These are phyloP conservation scores for Suillus paluster DNA, from an alignment of 768 basidiomycete species.

Conservation along the genomic window DNA sequence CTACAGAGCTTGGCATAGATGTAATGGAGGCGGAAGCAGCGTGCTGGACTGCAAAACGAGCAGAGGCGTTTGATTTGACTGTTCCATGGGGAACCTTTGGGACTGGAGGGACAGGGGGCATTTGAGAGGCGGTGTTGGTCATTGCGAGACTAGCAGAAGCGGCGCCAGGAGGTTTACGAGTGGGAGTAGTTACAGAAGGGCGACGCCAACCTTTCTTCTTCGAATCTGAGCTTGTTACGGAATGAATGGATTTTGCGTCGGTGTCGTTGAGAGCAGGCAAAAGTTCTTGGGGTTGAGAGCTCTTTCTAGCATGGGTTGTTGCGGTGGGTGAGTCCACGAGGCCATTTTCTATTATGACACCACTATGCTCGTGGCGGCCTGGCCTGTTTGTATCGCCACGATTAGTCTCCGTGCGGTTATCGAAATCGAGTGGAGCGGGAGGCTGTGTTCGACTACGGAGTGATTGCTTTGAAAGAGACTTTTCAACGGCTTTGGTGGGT, in stretches of 20 bases:
- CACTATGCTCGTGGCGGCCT: conserved; percentile 26
- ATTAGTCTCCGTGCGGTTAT: conserved; percentile 10
- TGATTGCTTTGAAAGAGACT: conserved; percentile 29
- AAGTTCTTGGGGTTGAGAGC: conserved; percentile 22
- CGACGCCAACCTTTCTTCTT: conserved; percentile 26
- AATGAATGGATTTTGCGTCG: conserved; percentile 31
- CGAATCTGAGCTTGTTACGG: conserved; percentile 29
- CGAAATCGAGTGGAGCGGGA: conserved; percentile 29
- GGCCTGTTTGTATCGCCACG: conserved; percentile 16
- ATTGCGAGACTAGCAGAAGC: conserved; percentile 56
- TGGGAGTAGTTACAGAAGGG: conserved; percentile 15
- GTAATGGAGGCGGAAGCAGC: too few species aligned
- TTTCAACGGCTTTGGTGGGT: conserved; percentile 12
- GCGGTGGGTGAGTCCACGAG: conserved; percentile 30
- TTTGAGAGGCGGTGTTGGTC: conserved; percentile 56
- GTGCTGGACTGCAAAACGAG: conserved; percentile 8
- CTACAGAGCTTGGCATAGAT: too few species aligned
- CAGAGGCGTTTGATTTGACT: conserved; percentile 12
- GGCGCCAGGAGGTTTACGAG: conserved; percentile 54
- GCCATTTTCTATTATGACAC: conserved; percentile 1
- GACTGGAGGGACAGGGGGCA: conserved; percentile 46
- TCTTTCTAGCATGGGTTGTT: conserved; percentile 9
- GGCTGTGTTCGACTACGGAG: conserved; percentile 33
- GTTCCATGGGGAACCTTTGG: conserved; percentile 25
- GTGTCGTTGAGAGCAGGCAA: conserved; percentile 20